These are phyloP conservation scores for Cercospora sesami DNA, from an alignment of 2,329 filamentous ascomycete genomes.

Conservation along the genomic window DNA sequence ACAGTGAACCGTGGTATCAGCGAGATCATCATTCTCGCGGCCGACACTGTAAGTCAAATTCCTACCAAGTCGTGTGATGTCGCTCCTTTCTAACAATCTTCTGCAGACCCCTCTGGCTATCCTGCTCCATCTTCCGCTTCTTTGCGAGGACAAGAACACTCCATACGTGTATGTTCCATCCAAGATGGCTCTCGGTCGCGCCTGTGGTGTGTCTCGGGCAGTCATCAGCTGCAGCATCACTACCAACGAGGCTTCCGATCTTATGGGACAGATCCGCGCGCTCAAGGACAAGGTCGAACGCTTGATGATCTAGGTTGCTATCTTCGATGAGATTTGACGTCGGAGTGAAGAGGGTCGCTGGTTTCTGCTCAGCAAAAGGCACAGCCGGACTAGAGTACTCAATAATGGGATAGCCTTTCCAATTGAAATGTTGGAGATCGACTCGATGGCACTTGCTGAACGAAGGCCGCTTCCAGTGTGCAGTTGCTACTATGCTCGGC, in stretches of 20 bases:
- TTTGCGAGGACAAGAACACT: constrained; percentile 75
- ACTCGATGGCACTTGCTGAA: too few relatives aligned
- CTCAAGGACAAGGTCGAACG: constrained; percentile 96
- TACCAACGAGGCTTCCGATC: constrained; percentile 84
- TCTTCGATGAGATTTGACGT: not conserved
- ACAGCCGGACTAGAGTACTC: not conserved
- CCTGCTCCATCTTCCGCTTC: constrained; percentile 81
- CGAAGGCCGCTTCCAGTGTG: not conserved
- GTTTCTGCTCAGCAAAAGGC: not conserved
- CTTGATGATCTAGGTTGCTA: constrained; percentile 71
- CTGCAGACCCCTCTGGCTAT: constrained; percentile 71
- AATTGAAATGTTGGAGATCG: not conserved
- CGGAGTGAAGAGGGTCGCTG: not conserved
- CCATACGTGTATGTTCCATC: constrained; percentile 57
- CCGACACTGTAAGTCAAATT: constrained; percentile 61
- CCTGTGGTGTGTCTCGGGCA: constrained; percentile 82
- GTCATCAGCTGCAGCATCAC: constrained; percentile 89
- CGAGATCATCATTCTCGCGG: constrained; percentile 85
- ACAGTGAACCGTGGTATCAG: constrained; percentile 78
- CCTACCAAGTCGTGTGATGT: not conserved
- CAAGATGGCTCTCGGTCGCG: constrained; percentile 83
- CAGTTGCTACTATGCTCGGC: not conserved
- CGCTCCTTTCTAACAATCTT: not conserved
- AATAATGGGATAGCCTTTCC: not conserved
- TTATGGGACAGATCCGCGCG: constrained; percentile 81